Base-by-base conservation (phyloP, 495 filamentous ascomycete genomes). In the Xylaria sp. region DNA sequence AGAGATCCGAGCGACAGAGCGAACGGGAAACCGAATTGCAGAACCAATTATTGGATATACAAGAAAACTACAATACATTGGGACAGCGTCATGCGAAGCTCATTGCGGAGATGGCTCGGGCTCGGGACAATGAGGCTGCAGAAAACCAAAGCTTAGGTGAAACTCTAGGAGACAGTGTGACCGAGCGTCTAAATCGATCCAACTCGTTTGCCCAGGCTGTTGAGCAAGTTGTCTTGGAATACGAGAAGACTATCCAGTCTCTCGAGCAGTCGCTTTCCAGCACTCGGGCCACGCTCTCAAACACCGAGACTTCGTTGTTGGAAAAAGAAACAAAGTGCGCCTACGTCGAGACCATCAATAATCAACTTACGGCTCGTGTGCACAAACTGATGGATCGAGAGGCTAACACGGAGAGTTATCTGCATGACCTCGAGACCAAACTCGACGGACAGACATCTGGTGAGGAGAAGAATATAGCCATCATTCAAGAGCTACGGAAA, bases 181-280 rank as follows among this genome's bases (percentile, higher is more conserved):
- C 94, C 9, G 94, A 97, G 78, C 86, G 97, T 69, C 83, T 98
- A 68, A 97, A 97, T 76, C 90, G 95, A 21, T 98, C 96, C 21
- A 96, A 94, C 75, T 95, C 93, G 11, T 98, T 98, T 80, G 94
- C 95, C 9, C 90, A 96, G 79, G 94, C 94, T 52, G 95, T 98
- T 37, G 97, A 99, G 76, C 92, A 96, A 77, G 93, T 99, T 50
- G 93, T 99, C 19, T 82, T 98, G 21, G 96, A 99, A 77, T 99
- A 99, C 78, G 96, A 99, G 75, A 98, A 97, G 87, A 99, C 96
- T 0, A 98, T 99, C 70, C 93, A 98, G 78, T 92, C 87, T 73
- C 88, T 99, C 33, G 97, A 99, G 82, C 89, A 93, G 50, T 97
- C 94, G 0, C 88, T 99, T 17, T 94, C 97, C 1, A 96, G 90